Conservation (phyloP, 2,329 filamentous ascomycete genomes). For the Exserohilum turcica region DNA sequence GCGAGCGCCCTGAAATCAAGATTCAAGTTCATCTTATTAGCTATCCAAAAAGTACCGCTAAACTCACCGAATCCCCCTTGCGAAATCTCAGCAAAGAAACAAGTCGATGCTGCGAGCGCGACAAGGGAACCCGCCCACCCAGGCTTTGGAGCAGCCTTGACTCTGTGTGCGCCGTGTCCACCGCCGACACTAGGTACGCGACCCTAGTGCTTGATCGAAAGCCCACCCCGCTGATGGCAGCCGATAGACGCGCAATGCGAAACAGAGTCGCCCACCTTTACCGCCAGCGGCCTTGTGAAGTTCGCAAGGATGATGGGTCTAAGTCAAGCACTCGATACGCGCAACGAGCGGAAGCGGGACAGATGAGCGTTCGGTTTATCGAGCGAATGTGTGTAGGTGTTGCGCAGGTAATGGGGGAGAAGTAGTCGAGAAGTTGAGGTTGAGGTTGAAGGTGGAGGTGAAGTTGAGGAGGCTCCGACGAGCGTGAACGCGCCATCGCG, state of each 20-base stretch:
- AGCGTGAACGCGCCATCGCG: too few species aligned
- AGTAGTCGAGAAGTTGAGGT: not conserved
- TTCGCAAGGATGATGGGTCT: slow-evolving; percentile 19
- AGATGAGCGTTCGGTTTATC: slow-evolving; percentile 1
- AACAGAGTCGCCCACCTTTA: slow-evolving; percentile 13
- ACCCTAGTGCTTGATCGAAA: slow-evolving; percentile 8
- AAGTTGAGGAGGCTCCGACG: too few species aligned
- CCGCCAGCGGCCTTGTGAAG: slow-evolving; percentile 18
- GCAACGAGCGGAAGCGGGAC: slow-evolving; percentile 8
- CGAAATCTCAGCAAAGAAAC: too few species aligned
- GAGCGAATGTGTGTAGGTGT: not conserved
- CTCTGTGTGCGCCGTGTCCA: slow-evolving; percentile 11
- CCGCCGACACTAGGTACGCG: slow-evolving; percentile 15
- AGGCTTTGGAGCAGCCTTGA: slow-evolving; percentile 22
- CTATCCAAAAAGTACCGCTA: slow-evolving; percentile 6
- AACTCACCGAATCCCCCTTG: slow-evolving; percentile 15
- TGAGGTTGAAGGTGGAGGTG: not conserved
- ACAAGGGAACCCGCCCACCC: slow-evolving; percentile 19
- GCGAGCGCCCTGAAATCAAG: slow-evolving; percentile 14
- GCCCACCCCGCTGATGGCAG: slow-evolving; percentile 17
- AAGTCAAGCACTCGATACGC: slow-evolving; percentile 15
- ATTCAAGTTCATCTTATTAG: slow-evolving; percentile 16
- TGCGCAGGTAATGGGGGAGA: not conserved
- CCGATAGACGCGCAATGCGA: slow-evolving; percentile 9
- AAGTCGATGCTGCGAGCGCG: not conserved